A percentile compares a stretch with the other conserved stretches of the same genome.
Conservation (phyloP, 176 grass and related monocot species). For the Triticum urartu region DNA sequence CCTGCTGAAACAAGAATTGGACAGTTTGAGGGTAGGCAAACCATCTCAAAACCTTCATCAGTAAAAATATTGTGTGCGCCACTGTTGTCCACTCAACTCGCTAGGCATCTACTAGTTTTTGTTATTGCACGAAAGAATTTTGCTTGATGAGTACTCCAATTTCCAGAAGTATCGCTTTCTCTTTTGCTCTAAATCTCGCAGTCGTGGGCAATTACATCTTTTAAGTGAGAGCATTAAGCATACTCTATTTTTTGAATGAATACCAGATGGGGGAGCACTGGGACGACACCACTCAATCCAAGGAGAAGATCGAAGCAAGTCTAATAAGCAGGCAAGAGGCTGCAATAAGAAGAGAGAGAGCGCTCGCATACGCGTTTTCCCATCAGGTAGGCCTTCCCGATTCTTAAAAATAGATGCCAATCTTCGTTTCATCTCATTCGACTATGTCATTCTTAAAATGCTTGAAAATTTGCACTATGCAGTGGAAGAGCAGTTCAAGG, state of each 20-base stretch:
- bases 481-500: constrained; percentile 96
- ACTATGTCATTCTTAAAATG: constrained; percentile 2
- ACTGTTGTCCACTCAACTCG: neutral
- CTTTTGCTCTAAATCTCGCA: neutral
- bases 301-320: constrained; percentile 85
- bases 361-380: constrained; percentile 92
- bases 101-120: neutral
- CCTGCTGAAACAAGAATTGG: constrained; percentile 87
- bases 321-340: constrained; percentile 95
- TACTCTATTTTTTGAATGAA: constrained; percentile 30
- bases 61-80: constrained; percentile 11
- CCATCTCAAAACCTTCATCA: constrained; percentile 21
- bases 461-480: constrained; percentile 28
- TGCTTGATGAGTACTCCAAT: constrained; percentile 5
- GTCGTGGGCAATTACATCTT: neutral
- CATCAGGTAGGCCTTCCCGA: constrained; percentile 69
- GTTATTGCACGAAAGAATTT: neutral
- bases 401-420: constrained; percentile 6
- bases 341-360: constrained; percentile 83
- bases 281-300: constrained; percentile 94
- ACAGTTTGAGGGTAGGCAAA: constrained; percentile 77
- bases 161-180: neutral
- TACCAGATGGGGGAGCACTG: constrained; percentile 89
- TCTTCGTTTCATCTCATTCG: neutral
- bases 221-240: neutral